Evolutionary conservation across 2,329 filamentous ascomycete genomes (phyloP).

Genomic region (Botrytis fabae): DNA sequence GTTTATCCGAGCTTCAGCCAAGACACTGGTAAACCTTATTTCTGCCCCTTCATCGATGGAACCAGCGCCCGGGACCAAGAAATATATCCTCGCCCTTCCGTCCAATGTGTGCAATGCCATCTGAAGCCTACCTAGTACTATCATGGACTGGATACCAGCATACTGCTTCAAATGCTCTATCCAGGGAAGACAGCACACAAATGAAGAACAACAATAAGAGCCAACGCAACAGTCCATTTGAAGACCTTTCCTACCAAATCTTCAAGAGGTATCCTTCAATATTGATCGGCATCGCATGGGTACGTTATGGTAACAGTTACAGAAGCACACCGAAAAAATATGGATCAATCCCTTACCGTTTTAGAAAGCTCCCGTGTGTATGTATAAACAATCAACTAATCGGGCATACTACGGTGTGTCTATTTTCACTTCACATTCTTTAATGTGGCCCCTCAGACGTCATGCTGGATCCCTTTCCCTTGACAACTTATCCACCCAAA

Average conservation of each 20-base stretch:
- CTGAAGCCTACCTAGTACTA: neutral
- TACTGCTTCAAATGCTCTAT: neutral
- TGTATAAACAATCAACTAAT: neutral
- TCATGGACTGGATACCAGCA: neutral
- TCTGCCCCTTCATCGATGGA: neutral
- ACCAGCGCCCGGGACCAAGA: neutral
- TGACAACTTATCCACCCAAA: constrained; percentile 23
- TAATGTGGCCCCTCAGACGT: constrained; percentile 14
- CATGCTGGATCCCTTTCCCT: constrained; percentile 24
- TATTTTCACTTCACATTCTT: constrained; percentile 8
- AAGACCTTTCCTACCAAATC: neutral
- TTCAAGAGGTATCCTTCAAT: neutral
- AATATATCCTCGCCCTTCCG: neutral
- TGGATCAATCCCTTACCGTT: constrained; percentile 1
- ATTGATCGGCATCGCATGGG: constrained; percentile 2
- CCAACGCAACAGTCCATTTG: constrained; percentile 6
- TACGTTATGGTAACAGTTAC: neutral
- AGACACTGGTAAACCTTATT: neutral
- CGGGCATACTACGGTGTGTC: constrained; percentile 20
- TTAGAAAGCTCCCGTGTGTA: neutral
- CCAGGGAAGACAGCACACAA: neutral
- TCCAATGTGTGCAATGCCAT: neutral
- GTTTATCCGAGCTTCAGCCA: neutral
- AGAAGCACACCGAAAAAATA: neutral
- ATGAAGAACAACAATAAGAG: neutral